Evolutionary conservation across 1,284 basidiomycete species (phyloP).

Genomic region (Schizophyllum amplum): DNA sequence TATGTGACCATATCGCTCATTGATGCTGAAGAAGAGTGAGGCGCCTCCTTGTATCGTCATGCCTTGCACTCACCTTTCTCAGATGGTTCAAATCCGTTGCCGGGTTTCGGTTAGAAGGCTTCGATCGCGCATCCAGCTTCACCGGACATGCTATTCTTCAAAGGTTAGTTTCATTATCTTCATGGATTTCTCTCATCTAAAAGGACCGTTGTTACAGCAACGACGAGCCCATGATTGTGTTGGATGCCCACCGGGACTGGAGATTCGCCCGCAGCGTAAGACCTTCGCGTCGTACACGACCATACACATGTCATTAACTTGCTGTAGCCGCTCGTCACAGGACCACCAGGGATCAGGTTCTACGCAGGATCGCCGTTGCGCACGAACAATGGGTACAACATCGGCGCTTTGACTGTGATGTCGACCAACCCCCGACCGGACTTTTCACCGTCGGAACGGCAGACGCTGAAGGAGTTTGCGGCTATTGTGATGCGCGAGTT

Average conservation of each 20-base stretch:
- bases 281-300: not conserved
- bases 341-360: conserved; percentile 69
- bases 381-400: conserved; percentile 85
- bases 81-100: conserved; percentile 73
- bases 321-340: conserved; percentile 66
- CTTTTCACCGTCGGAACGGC: conserved; percentile 83
- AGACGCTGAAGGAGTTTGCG: conserved; percentile 93
- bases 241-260: conserved; percentile 83
- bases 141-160: conserved; percentile 82
- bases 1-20: conserved; percentile 34
- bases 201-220: conserved; percentile 35
- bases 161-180: conserved; percentile 38
- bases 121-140: conserved; percentile 62
- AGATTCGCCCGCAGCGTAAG: conserved; percentile 74
- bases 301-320: conserved; percentile 3
- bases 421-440: conserved; percentile 48
- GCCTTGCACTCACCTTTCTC: conserved; percentile 5
- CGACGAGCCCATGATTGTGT: conserved; percentile 82
- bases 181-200: not conserved
- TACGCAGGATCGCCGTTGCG: conserved; percentile 89
- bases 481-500: conserved; percentile 93
- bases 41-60: conserved; percentile 6
- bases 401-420: conserved; percentile 23
- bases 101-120: conserved; percentile 24
- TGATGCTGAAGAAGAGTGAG: conserved; percentile 75